A percentile compares a stretch with the other conserved stretches of the same genome.
These are phyloP conservation scores for Lasiodiplodia gonubiensis DNA, from an alignment of 2,329 filamentous ascomycete species.

Conservation along the genomic window DNA sequence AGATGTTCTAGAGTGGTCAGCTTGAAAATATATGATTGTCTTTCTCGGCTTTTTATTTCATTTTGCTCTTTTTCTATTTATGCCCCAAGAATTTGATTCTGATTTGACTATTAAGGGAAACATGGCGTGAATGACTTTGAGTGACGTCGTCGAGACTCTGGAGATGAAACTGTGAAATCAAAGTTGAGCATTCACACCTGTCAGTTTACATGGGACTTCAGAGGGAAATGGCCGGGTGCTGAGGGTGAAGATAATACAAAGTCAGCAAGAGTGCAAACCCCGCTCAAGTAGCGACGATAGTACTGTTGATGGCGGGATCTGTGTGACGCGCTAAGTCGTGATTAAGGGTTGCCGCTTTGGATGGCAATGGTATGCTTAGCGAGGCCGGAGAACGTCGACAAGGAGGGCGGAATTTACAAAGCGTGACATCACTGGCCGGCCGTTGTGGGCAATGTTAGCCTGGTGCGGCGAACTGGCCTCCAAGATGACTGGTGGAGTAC, in stretches of 20 bases:
- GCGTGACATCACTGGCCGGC: slow-evolving; percentile 12
- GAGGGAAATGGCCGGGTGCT: too few species aligned
- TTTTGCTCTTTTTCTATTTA: not conserved
- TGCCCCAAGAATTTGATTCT: not conserved
- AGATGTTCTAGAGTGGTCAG: too few species aligned
- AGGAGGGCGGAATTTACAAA: not conserved
- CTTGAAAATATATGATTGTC: not conserved
- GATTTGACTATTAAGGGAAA: not conserved
- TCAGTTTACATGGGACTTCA: too few species aligned
- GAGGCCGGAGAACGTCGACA: slow-evolving; percentile 7
- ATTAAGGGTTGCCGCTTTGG: not conserved
- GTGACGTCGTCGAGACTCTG: too few species aligned
- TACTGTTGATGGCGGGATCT: too few species aligned
- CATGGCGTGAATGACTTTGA: too few species aligned
- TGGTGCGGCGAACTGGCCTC: slow-evolving; percentile 1
- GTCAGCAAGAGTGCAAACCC: too few species aligned
- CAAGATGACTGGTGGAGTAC: not conserved
- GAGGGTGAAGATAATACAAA: too few species aligned
- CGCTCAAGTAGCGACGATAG: too few species aligned
- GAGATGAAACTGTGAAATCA: too few species aligned
- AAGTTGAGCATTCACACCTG: too few species aligned
- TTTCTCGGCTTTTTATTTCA: not conserved
- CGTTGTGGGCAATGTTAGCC: slow-evolving; percentile 5
- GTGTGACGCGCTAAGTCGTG: not conserved
- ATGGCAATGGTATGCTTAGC: not conserved